Base-by-base conservation (phyloP, 352 stramenopile species). In the Blastocystis hominis region DNA sequence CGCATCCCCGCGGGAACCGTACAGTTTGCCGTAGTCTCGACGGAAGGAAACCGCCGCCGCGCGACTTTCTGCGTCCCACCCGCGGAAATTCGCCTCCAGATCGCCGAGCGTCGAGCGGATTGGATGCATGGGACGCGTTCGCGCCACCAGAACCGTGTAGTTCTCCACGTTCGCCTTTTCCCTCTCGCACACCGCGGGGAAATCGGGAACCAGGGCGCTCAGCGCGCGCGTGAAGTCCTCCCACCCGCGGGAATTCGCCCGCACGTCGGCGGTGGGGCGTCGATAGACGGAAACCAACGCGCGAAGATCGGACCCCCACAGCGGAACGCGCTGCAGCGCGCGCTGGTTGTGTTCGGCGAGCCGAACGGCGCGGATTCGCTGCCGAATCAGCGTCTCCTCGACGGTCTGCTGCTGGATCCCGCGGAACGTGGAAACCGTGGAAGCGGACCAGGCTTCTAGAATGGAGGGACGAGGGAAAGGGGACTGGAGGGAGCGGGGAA, bases 291-390 rank as follows among this genome's bases (percentile, higher is more conserved):
- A 17, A 15, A 68, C 59, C n/a, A 50, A 34, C 38, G 69, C 7
- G 3, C 61, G 54, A 13, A 81, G 56, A n/a, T 79, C 76, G 53
- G 24, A n/a, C 6, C 40, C 62, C 40, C 7, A 42, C 0, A 42
- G 40, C 72, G 64, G 44, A 5, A 61, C 34, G 9, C 61, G 34
- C 1, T 44, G 68, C 6, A 38, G 46, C 7, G 38, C 20, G 36
- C 55, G 53, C 15, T 54, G 24, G 30, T 89, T 77, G 53, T 70
- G 50, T 7, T 20, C 20, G 34, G 84, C 84, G 44, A 89, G 46
- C 2, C 54, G 46, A 3, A 79, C 69, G 15, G 46, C 69, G 24
- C 84, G 69, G 5, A 7, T 10, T 64, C 62, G 75, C 56, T 70
- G 75, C 46, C 15, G 5, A 4, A 68, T 36, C 44, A 70, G n/a